A percentile compares a stretch with the other conserved stretches of the same genome.
phyloP scores from a whole-genome alignment of 805 yeast species.

The Saturnispora mendoncae region DNA sequence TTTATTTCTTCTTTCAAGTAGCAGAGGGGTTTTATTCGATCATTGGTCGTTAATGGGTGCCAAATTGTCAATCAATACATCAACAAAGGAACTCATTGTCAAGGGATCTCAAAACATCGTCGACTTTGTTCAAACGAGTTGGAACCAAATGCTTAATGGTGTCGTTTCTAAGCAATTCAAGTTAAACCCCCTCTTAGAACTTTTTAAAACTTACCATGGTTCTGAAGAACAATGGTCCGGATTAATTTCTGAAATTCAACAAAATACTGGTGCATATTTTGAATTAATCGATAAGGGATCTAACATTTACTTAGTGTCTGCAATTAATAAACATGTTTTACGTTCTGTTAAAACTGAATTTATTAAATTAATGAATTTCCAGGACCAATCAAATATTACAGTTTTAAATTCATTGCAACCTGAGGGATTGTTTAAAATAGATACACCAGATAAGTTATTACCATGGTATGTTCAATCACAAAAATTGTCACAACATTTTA shows the following conservation, averaged over 20 bases:
- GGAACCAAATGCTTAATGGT: constrained; percentile 26
- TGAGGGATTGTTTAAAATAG: constrained; percentile 11
- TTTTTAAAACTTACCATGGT: constrained; percentile 11
- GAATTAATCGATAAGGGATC: constrained; percentile 20
- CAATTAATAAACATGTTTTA: constrained; percentile 21
- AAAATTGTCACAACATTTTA: constrained; percentile 18
- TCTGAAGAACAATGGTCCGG: not conserved
- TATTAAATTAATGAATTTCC: constrained; percentile 23
- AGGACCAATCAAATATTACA: constrained; percentile 16
- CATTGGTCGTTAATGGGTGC: constrained; percentile 32
- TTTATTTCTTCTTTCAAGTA: constrained; percentile 26
- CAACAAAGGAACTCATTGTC: constrained; percentile 22
- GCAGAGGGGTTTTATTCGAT: constrained; percentile 25
- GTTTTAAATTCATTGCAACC: constrained; percentile 10
- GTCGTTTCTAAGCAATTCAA: constrained; percentile 18
- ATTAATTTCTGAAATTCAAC: constrained; percentile 17
- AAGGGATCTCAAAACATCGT: constrained; percentile 23
- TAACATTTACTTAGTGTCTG: constrained; percentile 23
- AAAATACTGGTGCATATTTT: constrained; percentile 26
- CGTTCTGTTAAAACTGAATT: constrained; percentile 22
- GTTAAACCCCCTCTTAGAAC: constrained; percentile 18
- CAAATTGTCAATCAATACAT: constrained; percentile 22
- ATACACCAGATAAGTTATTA: constrained; percentile 17
- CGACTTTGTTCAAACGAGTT: constrained; percentile 28
- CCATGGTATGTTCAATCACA: constrained; percentile 26